A percentile compares a stretch with the other conserved stretches of the same genome.
Conservation (phyloP, 352 stramenopile species). For the Blastocystis sp. region DNA sequence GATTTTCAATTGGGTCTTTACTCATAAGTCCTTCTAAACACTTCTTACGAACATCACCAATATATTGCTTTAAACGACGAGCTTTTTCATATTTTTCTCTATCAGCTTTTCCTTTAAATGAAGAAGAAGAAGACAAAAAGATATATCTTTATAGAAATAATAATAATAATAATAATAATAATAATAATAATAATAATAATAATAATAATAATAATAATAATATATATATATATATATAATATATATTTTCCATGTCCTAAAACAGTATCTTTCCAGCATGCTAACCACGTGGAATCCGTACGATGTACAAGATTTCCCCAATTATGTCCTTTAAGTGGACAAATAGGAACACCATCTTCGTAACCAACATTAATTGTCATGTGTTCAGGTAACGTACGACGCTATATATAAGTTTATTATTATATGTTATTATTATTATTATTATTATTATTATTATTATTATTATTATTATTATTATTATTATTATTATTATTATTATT, state of each 20-base stretch:
- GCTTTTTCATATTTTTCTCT: slow-evolving; percentile 97
- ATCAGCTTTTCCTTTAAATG: slow-evolving; percentile 96
- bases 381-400: slow-evolving; percentile 75
- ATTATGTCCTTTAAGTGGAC: slow-evolving; percentile 69
- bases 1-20: slow-evolving; percentile 52
- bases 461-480: too few species aligned
- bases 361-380: slow-evolving; percentile 87
- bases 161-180: too few species aligned
- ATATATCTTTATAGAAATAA: too few species aligned
- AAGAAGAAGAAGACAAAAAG: slow-evolving; percentile 80
- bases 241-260: slow-evolving; percentile 49
- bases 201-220: neutral
- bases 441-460: too few species aligned
- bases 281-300: slow-evolving; percentile 63
- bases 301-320: slow-evolving; percentile 90
- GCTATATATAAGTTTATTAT: too few species aligned
- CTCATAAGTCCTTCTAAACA: slow-evolving; percentile 62
- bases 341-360: slow-evolving; percentile 65
- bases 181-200: neutral
- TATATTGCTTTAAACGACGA: slow-evolving; percentile 82
- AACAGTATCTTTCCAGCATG: slow-evolving; percentile 94
- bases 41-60: slow-evolving; percentile 73
- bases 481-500: too few species aligned
- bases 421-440: too few species aligned
- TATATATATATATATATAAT: neutral